These are phyloP conservation scores for Vigna unguiculata DNA, from an alignment of 306 rosid genomes.

Conservation along the genomic window DNA sequence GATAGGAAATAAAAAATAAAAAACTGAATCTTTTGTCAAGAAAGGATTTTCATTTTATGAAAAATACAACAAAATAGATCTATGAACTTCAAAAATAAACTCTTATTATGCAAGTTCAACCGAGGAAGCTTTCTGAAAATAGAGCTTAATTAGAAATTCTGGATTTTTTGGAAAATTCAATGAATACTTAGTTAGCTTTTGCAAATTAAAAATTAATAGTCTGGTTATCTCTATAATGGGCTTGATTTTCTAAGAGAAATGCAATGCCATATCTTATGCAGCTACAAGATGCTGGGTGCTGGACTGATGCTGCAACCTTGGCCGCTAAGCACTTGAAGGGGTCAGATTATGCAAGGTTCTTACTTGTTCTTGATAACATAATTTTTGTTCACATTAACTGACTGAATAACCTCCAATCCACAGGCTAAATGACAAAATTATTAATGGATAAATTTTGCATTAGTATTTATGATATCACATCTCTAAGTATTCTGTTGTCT, in stretches of 20 bases:
- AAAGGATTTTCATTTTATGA: background rate
- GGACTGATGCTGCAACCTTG: slow-evolving; percentile 98
- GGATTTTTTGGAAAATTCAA: slow-evolving; percentile 1
- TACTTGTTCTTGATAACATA: slow-evolving; percentile 23
- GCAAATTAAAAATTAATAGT: slow-evolving; percentile 3
- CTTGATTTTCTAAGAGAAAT: slow-evolving; percentile 44
- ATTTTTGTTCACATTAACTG: slow-evolving; percentile 26
- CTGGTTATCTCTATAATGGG: slow-evolving; percentile 33
- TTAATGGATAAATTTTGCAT: background rate
- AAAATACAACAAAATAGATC: background rate
- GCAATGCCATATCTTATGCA: slow-evolving; percentile 54
- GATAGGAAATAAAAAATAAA: background rate
- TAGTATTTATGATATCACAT: slow-evolving; percentile 1
- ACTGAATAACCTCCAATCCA: slow-evolving; percentile 25
- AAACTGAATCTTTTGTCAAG: background rate
- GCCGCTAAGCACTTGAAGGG: slow-evolving; percentile 96
- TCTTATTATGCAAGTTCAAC: slow-evolving; percentile 5
- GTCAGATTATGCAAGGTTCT: slow-evolving; percentile 95
- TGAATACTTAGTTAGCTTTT: slow-evolving; percentile 26
- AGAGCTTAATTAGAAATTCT: background rate
- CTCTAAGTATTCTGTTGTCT: slow-evolving; percentile 31
- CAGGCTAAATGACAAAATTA: slow-evolving; percentile 24
- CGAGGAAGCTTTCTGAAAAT: slow-evolving; percentile 11
- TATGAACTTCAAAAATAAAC: no score
- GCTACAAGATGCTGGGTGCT: slow-evolving; percentile 99